Evolutionary conservation across 2,329 filamentous ascomycete species (phyloP).

Genomic region (Microdochium trichocladiopsis): DNA sequence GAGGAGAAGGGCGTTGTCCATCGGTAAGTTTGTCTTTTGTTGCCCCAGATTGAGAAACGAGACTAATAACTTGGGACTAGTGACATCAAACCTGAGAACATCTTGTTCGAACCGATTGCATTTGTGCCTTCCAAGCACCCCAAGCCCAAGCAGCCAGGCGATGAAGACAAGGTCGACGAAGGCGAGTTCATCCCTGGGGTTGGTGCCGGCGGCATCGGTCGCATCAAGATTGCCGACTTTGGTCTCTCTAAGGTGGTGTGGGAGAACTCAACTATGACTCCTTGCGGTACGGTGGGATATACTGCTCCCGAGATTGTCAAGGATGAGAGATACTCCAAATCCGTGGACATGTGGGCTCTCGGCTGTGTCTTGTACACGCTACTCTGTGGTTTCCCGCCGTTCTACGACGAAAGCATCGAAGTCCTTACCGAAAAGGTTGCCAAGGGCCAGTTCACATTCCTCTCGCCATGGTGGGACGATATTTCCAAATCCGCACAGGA

Average conservation of each 20-base stretch:
- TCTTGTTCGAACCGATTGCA: slow-evolving; percentile 83
- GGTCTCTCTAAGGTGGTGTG: slow-evolving; percentile 96
- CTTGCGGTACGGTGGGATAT: slow-evolving; percentile 97
- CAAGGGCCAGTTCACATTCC: slow-evolving; percentile 91
- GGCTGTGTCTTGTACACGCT: slow-evolving; percentile 96
- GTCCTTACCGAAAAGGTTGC: slow-evolving; percentile 97
- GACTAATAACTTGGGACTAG: slow-evolving; percentile 36
- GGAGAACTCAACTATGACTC: slow-evolving; percentile 97
- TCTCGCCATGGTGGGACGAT: slow-evolving; percentile 99
- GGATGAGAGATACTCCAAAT: slow-evolving; percentile 97
- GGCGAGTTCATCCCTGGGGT: slow-evolving; percentile 81
- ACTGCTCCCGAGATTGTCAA: slow-evolving; percentile 98
- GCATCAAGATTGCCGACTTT: slow-evolving; percentile 97
- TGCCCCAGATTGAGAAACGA: not conserved
- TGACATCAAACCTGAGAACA: slow-evolving; percentile 97
- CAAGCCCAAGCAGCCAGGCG: slow-evolving; percentile 75
- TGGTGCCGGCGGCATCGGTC: slow-evolving; percentile 84
- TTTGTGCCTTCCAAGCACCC: slow-evolving; percentile 74
- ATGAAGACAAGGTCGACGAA: slow-evolving; percentile 96
- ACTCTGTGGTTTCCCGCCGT: slow-evolving; percentile 94
- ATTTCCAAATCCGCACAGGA: slow-evolving; percentile 95
- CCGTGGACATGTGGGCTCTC: slow-evolving; percentile 98
- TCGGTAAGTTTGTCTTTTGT: slow-evolving; percentile 55
- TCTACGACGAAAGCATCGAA: slow-evolving; percentile 97
- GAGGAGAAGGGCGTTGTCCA: slow-evolving; percentile 95